Evolutionary conservation across 371 early-diverging fungal genomes (phyloP).

Genomic region (Haplosporangium sp.): DNA sequence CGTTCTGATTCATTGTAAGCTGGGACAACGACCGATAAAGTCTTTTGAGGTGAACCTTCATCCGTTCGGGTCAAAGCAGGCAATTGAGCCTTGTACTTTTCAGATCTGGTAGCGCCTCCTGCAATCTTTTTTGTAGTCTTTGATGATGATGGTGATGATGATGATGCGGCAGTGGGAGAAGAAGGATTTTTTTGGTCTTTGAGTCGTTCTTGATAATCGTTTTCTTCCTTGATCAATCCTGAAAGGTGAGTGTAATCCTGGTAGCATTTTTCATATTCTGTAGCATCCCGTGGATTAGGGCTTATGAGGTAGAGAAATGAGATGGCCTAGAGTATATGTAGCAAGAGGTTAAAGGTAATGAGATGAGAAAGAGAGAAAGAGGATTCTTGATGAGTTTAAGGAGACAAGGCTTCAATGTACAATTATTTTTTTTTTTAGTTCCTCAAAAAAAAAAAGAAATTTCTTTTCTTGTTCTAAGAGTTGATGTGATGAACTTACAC

Average conservation of each 20-base stretch:
- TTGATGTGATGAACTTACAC: constrained; percentile 16
- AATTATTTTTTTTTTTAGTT: neutral
- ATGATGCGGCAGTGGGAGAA: neutral
- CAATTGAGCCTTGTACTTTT: constrained; percentile 39
- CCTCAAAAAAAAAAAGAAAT: neutral
- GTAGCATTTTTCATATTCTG: constrained; percentile 39
- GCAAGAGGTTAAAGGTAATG: neutral
- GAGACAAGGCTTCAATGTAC: neutral
- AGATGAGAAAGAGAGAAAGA: neutral
- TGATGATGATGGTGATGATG: neutral
- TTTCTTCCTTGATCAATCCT: constrained; percentile 45
- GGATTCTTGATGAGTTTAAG: neutral
- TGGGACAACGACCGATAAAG: constrained; percentile 86
- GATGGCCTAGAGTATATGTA: constrained; percentile 19
- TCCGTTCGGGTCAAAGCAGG: constrained; percentile 29
- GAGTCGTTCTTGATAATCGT: constrained; percentile 29
- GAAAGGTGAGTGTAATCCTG: constrained; percentile 45
- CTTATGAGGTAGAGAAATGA: constrained; percentile 40
- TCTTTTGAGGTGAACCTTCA: constrained; percentile 22
- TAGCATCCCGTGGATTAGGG: constrained; percentile 39
- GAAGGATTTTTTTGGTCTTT: constrained; percentile 12
- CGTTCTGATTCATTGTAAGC: constrained; percentile 93
- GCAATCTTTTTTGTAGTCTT: constrained; percentile 24
- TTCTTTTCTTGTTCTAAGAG: no score
- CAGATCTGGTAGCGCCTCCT: constrained; percentile 37